Conservation (phyloP, 352 stramenopile species). For the Phytophthora ohioensis region DNA sequence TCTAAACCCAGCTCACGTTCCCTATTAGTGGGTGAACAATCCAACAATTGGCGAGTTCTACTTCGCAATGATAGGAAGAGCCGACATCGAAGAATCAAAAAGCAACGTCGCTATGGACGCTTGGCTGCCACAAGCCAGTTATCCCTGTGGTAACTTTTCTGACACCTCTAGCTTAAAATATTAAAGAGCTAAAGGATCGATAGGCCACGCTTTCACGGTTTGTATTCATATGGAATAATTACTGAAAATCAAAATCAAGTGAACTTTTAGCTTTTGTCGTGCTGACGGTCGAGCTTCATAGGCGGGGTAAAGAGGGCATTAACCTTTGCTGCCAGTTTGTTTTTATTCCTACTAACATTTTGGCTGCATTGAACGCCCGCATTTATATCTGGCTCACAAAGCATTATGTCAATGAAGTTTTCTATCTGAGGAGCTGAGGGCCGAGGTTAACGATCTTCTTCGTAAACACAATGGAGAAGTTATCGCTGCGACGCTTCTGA, state of each 20-base stretch:
- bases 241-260: conserved; percentile 40
- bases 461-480: neutral
- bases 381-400: neutral
- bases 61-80: conserved; percentile 34
- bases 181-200: conserved; percentile 33
- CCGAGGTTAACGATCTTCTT: neutral
- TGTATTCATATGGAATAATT: conserved; percentile 21
- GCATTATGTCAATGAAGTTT: neutral
- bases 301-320: no score
- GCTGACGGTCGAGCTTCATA: no score
- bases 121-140: conserved; percentile 25
- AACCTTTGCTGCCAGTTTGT: no score
- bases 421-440: neutral
- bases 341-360: neutral
- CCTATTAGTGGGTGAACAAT: conserved; percentile 35
- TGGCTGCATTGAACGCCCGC: neutral
- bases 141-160: conserved; percentile 32
- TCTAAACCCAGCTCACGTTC: conserved; percentile 34
- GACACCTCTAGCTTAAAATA: conserved; percentile 34
- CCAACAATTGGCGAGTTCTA: conserved; percentile 33
- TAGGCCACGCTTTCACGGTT: conserved; percentile 37
- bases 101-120: conserved; percentile 33
- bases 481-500: neutral
- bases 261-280: conserved; percentile 25
- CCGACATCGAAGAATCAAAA: conserved; percentile 32